Evolutionary conservation across 2,329 filamentous ascomycete genomes (phyloP), one percentile per base, ranked within the genome.

Genomic region (Diaporthe longicolla): DNA sequence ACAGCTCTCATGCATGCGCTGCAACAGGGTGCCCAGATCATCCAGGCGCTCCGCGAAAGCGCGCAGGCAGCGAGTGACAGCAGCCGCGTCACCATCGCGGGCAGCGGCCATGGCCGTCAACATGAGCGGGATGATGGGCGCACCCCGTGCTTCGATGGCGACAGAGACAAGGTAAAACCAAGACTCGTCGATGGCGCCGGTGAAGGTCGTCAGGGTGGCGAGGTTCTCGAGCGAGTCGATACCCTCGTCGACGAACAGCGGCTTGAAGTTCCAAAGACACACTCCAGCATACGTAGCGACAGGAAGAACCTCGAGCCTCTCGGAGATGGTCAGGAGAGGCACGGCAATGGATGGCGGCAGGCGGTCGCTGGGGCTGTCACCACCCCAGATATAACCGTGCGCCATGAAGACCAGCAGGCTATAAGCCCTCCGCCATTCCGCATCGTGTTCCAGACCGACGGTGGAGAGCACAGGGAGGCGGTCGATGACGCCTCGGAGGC

Each of bases 131-230:
- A 99, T 92, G 73, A 95, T 93, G 4, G 95, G 94, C 0, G 93
- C 97, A 35, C 95, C 96, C 72, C 95, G 93, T 71, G 95, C 95
- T 84, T 99, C 97, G 77, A 99, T 98, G 76, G 96, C 97, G 4
- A 98, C 94, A 0, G 95, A 98, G 70, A 98, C 91, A 17, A 99
- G 88, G 82, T 98, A 99, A 82, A 99, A 99, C 97, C 97, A 99
- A 76, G 97, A 98, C 85, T 99, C 97, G 81, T 99, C 97, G 72
- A 97, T 87, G 10, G 95, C 95, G 68, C 97, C 97, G 21, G 97
- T 98, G 81, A 98, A 97, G 21, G 97, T 98, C 79, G 92, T 91
- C 75, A 98, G 88, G 2, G 94, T 97, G 54, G 94, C 92, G 72
- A 99, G 89, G 79, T 99, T 98, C 80, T 97, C 93, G 59, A 98